Percentiles rank a stretch among this genome's conserved stretches.
Evolutionary conservation across 1,284 basidiomycete genomes (phyloP).

Genomic region (Fereydounia khargensis): DNA sequence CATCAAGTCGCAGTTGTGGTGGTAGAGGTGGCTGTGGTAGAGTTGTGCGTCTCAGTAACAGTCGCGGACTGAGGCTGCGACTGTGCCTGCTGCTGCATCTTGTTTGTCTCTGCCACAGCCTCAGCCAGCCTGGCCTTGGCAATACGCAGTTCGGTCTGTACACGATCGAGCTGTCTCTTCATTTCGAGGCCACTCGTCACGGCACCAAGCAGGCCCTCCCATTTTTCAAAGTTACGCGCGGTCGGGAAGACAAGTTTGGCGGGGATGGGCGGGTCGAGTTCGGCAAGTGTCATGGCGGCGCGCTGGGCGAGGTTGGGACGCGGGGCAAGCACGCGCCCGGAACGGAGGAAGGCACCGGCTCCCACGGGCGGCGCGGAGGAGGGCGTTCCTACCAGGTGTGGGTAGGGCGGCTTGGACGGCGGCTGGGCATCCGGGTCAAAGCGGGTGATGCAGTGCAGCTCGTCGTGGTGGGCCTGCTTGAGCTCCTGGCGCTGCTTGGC

Average conservation of each 20-base stretch:
- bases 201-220: slow-evolving; percentile 55
- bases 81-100: too few relatives aligned
- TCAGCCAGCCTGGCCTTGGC: slow-evolving; percentile 20
- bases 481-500: slow-evolving; percentile 41
- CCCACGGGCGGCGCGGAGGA: slow-evolving; percentile 46
- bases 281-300: slow-evolving; percentile 44
- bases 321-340: slow-evolving; percentile 48
- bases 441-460: slow-evolving; percentile 49
- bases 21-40: too few relatives aligned
- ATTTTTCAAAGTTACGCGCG: slow-evolving; percentile 50
- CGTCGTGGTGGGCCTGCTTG: slow-evolving; percentile 48
- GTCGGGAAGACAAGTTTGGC: slow-evolving; percentile 53
- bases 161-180: slow-evolving; percentile 51
- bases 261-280: slow-evolving; percentile 42
- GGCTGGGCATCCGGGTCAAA: slow-evolving; percentile 27
- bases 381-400: slow-evolving; percentile 50
- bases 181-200: slow-evolving; percentile 53
- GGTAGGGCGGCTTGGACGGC: slow-evolving; percentile 39
- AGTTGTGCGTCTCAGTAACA: too few relatives aligned
- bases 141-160: slow-evolving; percentile 34
- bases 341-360: slow-evolving; percentile 55
- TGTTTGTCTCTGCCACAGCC: too few relatives aligned
- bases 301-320: slow-evolving; percentile 40
- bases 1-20: too few relatives aligned
- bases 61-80: too few relatives aligned